Percentiles rank a stretch among this genome's conserved stretches.
Evolutionary conservation across 345 rosid genomes (phyloP).

Genomic region (Linum trigynum): DNA sequence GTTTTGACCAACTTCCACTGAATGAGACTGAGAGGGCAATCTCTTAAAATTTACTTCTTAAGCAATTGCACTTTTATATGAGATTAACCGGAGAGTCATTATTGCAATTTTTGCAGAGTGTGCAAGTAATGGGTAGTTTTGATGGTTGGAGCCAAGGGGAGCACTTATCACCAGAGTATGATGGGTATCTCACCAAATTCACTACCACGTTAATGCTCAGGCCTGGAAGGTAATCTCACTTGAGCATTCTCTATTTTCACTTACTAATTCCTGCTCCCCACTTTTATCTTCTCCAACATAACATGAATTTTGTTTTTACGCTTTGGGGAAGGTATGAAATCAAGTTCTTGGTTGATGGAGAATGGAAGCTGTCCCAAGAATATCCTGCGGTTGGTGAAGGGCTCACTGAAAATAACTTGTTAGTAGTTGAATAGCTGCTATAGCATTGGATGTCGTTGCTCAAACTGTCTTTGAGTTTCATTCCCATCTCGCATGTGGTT

Average conservation of each 20-base stretch:
- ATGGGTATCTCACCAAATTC: conserved; percentile 58
- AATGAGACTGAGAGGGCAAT: no score
- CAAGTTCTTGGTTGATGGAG: conserved; percentile 88
- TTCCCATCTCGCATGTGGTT: no score
- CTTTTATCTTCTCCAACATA: conserved; percentile 1
- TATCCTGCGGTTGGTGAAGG: conserved; percentile 72
- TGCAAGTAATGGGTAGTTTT: conserved; percentile 88
- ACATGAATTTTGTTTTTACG: not conserved
- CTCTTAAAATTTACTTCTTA: no score
- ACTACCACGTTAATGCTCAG: conserved; percentile 59
- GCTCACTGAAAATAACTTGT: conserved; percentile 52
- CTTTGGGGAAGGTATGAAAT: conserved; percentile 58
- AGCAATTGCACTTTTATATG: no score
- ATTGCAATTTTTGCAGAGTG: conserved; percentile 31
- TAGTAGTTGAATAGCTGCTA: conserved; percentile 45
- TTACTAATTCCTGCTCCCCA: not conserved
- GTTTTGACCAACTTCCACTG: no score
- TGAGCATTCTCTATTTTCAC: not conserved
- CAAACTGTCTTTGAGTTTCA: no score
- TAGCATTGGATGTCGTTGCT: no score
- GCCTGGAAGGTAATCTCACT: conserved; percentile 61
- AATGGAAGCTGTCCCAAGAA: conserved; percentile 74
- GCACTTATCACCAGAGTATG: conserved; percentile 70
- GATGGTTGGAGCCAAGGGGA: conserved; percentile 90
- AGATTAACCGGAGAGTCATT: not conserved